Evolutionary conservation across 2,329 filamentous ascomycete species (phyloP), one percentile per base, ranked within the genome.

Genomic region (Aspergillus phoenicis): DNA sequence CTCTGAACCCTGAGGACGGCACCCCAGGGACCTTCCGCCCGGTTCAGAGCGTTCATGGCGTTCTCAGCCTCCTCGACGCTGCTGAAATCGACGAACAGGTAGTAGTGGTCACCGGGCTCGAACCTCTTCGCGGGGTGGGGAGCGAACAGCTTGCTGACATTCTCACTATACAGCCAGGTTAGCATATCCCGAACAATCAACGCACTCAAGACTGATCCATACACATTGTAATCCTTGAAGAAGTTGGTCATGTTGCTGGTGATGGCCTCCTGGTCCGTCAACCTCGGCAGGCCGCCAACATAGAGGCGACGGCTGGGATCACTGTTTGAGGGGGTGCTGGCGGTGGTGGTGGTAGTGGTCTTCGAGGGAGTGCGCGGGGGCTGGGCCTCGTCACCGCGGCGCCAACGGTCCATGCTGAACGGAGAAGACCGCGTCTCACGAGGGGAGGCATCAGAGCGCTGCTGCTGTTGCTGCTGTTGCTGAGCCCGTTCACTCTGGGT

Each of bases 41-140:
- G 77, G 47, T 77, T 74, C 47, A 85, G 62, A 1, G 75, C 75
- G 7, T 78, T 68, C 60, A 85, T 78, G 22, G 85, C 87, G 8
- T 74, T 73, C 36, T 81, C 73, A 0, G 85, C 85, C 63, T 88
- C 83, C 56, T 86, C 81, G 0, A 76, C 70, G 5, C 80, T 84
- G 52, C 77, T 78, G 59, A 89, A 82, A 67, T 89, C 86, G n/a
- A 89, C 84, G 61, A 89, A 89, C 66, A 85, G 85, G 73, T 86
- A 89, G 74, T 89, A 84, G 68, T 86, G 81, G 64, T 85, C 82
- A 30, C 84, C 85, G 0, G 80, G 77, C 43, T 79, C 78, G n/a
- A 77, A 72, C 26, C 77, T 78, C 60, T 81, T 88, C 68, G 75
- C 85, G 68, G 78, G 86, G 70, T 80, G 87, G 63, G 82, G 85